A percentile compares a stretch with the other conserved stretches of the same genome.
phyloP scores from a whole-genome alignment of 1,284 basidiomycete genomes.

The Porodaedalea pini region DNA sequence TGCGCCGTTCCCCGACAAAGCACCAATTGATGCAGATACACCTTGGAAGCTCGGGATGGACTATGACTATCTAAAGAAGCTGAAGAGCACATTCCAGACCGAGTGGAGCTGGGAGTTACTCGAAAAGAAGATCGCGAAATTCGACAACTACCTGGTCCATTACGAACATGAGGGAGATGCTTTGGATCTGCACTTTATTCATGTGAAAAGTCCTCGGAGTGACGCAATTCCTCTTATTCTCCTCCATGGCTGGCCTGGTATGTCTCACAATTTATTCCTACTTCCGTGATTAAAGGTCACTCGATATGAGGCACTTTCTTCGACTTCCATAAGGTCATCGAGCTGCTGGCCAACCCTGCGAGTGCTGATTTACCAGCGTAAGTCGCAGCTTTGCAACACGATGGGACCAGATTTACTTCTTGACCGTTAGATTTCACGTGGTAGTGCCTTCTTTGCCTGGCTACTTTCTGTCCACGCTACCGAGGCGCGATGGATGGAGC shows the following conservation, averaged over 20 bases:
- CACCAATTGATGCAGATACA: conserved; percentile 16
- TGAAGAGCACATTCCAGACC: conserved; percentile 20
- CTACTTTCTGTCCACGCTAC: conserved; percentile 25
- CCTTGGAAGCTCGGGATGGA: conserved; percentile 23
- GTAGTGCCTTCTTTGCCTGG: conserved; percentile 27
- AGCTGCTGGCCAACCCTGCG: conserved; percentile 23
- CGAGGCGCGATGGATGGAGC: conserved; percentile 22
- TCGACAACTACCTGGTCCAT: conserved; percentile 21
- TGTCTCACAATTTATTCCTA: neutral
- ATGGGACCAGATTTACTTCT: neutral
- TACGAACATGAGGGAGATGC: conserved; percentile 20
- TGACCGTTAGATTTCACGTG: conserved; percentile 24
- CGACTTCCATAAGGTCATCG: conserved; percentile 28
- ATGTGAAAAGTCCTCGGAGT: conserved; percentile 23
- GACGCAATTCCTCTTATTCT: conserved; percentile 26
- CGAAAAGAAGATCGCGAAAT: conserved; percentile 16
- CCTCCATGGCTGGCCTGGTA: conserved; percentile 28
- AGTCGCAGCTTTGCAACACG: conserved; percentile 4
- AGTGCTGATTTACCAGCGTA: conserved; percentile 23
- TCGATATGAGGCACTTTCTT: conserved; percentile 23
- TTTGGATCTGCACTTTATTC: conserved; percentile 24
- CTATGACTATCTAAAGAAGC: conserved; percentile 17
- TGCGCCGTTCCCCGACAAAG: conserved; percentile 9
- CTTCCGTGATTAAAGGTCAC: neutral
- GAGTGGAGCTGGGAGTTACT: conserved; percentile 20